A percentile compares a stretch with the other conserved stretches of the same genome.
Conservation (phyloP, 345 rosid species). For the Turnera subulata region DNA sequence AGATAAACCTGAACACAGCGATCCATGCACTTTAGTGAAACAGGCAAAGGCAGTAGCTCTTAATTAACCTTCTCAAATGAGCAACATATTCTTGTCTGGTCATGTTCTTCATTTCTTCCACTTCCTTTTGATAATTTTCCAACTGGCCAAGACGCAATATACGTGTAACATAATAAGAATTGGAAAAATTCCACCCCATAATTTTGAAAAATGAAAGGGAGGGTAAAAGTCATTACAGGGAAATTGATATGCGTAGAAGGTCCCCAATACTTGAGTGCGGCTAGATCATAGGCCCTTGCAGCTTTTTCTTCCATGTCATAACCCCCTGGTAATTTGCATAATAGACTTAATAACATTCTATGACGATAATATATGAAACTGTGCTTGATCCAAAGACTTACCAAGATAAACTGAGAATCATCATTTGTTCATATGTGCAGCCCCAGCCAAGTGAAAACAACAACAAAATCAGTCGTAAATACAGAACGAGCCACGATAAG, state of each 20-base stretch:
- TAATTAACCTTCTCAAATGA: constrained; percentile 65
- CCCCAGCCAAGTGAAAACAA: constrained; percentile 29
- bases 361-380: not conserved
- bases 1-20: not conserved
- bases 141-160: constrained; percentile 32
- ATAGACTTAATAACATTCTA: constrained; percentile 13
- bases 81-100: constrained; percentile 92
- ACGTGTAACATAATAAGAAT: constrained; percentile 12
- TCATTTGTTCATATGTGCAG: constrained; percentile 23
- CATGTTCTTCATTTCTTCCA: constrained; percentile 85
- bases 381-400: constrained; percentile 32
- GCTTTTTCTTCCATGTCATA: constrained; percentile 99
- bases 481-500: constrained; percentile 24
- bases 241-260: constrained; percentile 87
- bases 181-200: not conserved
- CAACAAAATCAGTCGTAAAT: constrained; percentile 1
- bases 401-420: constrained; percentile 81
- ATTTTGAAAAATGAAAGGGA: constrained; percentile 6
- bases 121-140: constrained; percentile 72
- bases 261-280: constrained; percentile 99
- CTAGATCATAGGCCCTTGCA: constrained; percentile 94
- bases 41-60: not conserved
- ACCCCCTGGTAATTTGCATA: constrained; percentile 61
- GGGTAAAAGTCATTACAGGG: constrained; percentile 43
- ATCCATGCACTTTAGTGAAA: not conserved